Percentiles rank a stretch among this genome's conserved stretches.
phyloP scores from a whole-genome alignment of 805 yeast species.

The Yarrowia sp. region DNA sequence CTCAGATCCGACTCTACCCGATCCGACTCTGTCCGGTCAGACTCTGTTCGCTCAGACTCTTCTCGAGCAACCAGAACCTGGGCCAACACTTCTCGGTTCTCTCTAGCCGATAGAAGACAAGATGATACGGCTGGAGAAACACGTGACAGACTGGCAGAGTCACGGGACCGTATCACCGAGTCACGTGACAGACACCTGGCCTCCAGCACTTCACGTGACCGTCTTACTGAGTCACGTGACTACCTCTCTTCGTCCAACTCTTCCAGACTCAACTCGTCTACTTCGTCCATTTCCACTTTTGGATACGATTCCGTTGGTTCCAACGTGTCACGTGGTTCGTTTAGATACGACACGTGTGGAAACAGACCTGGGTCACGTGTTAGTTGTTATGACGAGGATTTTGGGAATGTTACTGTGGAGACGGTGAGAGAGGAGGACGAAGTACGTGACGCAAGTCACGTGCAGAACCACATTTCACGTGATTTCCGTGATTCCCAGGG shows the following conservation, averaged over 20 bases:
- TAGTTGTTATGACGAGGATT: conserved; percentile 4
- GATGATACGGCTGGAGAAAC: not conserved
- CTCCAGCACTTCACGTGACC: too few relatives aligned
- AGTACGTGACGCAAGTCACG: not conserved
- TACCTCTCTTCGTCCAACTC: too few relatives aligned
- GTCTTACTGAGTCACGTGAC: too few relatives aligned
- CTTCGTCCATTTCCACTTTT: conserved; percentile 5
- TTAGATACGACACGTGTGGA: conserved; percentile 8
- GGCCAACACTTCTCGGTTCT: not conserved
- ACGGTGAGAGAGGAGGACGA: not conserved
- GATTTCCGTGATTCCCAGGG: not conserved
- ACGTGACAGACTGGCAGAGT: too few relatives aligned
- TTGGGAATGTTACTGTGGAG: not conserved
- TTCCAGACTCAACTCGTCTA: not conserved
- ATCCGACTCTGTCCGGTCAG: too few relatives aligned
- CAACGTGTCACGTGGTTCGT: not conserved
- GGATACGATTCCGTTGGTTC: conserved; percentile 10
- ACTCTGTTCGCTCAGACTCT: too few relatives aligned
- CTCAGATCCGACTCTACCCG: too few relatives aligned
- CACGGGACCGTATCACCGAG: too few relatives aligned
- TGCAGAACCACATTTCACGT: not conserved
- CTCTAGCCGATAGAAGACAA: not conserved
- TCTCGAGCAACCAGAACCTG: conserved; percentile 7
- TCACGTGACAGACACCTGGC: too few relatives aligned
- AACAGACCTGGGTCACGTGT: not conserved